A percentile compares a stretch with the other conserved stretches of the same genome.
These are phyloP conservation scores for Camillea tinctor DNA, from an alignment of 2,329 filamentous ascomycete species.

Conservation along the genomic window DNA sequence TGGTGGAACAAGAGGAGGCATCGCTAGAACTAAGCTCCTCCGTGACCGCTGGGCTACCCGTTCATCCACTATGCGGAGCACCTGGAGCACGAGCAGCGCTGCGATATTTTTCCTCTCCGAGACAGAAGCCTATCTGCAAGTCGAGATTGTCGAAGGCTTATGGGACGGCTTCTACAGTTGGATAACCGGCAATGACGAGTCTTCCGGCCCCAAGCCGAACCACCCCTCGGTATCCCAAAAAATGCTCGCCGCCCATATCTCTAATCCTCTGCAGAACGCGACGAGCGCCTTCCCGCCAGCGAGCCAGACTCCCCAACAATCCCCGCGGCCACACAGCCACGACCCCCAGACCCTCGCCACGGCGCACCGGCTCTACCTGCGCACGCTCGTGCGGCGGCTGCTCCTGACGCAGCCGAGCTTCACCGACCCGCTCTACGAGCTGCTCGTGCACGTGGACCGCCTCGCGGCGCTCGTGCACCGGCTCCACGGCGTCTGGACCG, in stretches of 20 bases:
- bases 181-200: constrained; percentile 51
- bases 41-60: constrained; percentile 64
- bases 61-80: constrained; percentile 67
- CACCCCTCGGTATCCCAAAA: constrained; percentile 9
- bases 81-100: constrained; percentile 88
- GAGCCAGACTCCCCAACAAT: constrained; percentile 18
- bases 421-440: constrained; percentile 62
- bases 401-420: constrained; percentile 64
- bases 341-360: constrained; percentile 83
- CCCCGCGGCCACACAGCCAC: constrained; percentile 41
- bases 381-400: constrained; percentile 63
- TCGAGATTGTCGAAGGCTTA: constrained; percentile 77
- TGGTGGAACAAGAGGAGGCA: constrained; percentile 60
- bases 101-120: constrained; percentile 88
- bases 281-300: constrained; percentile 7
- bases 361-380: constrained; percentile 76
- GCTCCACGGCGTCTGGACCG: constrained; percentile 72
- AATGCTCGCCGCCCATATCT: background rate
- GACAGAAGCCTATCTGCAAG: constrained; percentile 83
- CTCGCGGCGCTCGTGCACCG: constrained; percentile 75
- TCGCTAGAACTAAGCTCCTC: constrained; percentile 58
- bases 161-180: constrained; percentile 79
- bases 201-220: constrained; percentile 14
- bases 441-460: constrained; percentile 75
- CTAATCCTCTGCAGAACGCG: constrained; percentile 7